These are phyloP conservation scores for Thelonectria discophora DNA, from an alignment of 2,329 filamentous ascomycete species.

Conservation along the genomic window DNA sequence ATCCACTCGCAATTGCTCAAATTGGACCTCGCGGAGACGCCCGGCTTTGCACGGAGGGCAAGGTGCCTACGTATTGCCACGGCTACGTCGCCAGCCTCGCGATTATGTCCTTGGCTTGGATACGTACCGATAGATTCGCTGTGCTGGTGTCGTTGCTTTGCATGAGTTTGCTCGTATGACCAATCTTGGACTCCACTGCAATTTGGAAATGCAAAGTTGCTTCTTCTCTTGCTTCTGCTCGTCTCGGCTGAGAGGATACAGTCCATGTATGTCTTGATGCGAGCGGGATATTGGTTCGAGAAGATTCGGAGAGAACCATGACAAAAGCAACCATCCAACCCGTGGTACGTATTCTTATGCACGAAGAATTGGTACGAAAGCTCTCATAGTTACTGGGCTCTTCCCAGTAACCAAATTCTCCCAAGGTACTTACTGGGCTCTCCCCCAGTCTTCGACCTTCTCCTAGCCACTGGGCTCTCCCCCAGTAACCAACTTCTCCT, in stretches of 20 bases:
- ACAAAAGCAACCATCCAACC: too few species aligned
- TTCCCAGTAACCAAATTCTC: too few species aligned
- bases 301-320: too few species aligned
- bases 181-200: neutral
- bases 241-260: slow-evolving; percentile 3
- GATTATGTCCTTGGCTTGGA: neutral
- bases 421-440: too few species aligned
- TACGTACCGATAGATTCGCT: neutral
- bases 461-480: too few species aligned
- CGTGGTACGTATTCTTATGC: too few species aligned
- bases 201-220: neutral
- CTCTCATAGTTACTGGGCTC: too few species aligned
- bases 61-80: slow-evolving; percentile 7
- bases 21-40: slow-evolving; percentile 16
- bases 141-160: neutral
- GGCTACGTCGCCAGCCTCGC: neutral
- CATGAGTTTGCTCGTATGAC: slow-evolving; percentile 10
- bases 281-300: too few species aligned
- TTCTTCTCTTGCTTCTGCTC: neutral
- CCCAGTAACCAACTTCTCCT: too few species aligned
- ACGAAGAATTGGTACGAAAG: too few species aligned
- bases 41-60: neutral
- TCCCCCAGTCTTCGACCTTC: too few species aligned
- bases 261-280: too few species aligned
- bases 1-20: slow-evolving; percentile 11